Evolutionary conservation across 129 eudicot species (phyloP), one percentile per base, ranked within the genome.

Genomic region (Arctium minus): DNA sequence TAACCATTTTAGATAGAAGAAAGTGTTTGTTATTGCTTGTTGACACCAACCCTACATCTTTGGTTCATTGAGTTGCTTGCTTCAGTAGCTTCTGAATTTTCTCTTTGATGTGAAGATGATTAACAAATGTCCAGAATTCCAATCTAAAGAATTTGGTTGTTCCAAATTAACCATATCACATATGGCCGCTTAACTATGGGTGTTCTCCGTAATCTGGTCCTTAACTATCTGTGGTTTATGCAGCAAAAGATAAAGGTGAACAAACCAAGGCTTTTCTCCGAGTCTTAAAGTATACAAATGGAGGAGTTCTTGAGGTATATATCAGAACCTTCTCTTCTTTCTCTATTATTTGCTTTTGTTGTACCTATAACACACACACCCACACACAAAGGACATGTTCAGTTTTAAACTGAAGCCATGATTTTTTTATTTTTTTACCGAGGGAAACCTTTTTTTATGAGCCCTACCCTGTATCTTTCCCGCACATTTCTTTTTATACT

Each of bases 301-400:
- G 97, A 36, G 96, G 92, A 80, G 92, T 76, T 73, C 97, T 94
- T 76, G 98, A 94, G 96, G 98, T 91, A 86, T 79, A 85, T 70
- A 77, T 70, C 44, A 36, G 39, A 31, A 48, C n/a, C 1, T 60
- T 42, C 56, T 73, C 38, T 73, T 60, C 18, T 8, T 40, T 27
- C 8, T 40, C 37, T 4, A 40, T 74, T 39, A 65, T 42, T 72
- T 30, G 18, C 75, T 69, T 48, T 60, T 72, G 70, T 64, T 40
- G 46, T 39, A 79, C 68, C 29, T 82, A 30, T 7, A 70, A 33
- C 60, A 33, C 60, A 48, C 65, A 60, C 8, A 11, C 82, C 48
- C 33, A 35, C 73, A 60, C 27, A 22, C 27, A 22, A 0, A 22
- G 32, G 22, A 9, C 33, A 6, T 79, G 37, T 79, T 70, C 68